Base-by-base conservation (phyloP, 768 basidiomycete species). In the Tylopilus rubrobrunneus region DNA sequence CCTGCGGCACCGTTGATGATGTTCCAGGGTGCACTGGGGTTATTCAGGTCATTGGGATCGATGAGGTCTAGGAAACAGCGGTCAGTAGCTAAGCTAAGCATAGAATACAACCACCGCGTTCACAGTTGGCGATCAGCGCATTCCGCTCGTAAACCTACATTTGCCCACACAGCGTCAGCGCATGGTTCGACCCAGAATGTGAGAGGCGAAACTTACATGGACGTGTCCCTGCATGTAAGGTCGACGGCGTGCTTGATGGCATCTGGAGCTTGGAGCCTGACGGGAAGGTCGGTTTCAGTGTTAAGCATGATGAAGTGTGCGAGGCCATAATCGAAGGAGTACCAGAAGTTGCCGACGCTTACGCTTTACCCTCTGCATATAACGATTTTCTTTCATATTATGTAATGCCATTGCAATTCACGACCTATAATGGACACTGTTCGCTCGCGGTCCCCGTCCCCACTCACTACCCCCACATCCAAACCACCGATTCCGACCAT, bases 401-500 rank as follows among this genome's bases (percentile, higher is more conserved):
- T 19, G 19, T 60, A 60, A 70, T 71, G 67, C 63, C 70, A 39
- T 53, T 66, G 60, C 63, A 65, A 61, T 53, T 67, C 69, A 63
- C 68, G 66, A 67, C 53, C 66, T 51, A 56, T 63, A 43, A 53
- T 60, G 45, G 62, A 69, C 11, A 52, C 65, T 2, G 14, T 33
- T 56, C 70, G 61, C 55, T 56, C 63, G 12, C 60, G 51, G n/a
- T 63, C 67, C 14, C 56, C 63, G 23, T 65, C 74, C 17, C 63
- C 64, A 23, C 28, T 70, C 21, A 44, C 62, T 47, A 70, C 70
- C 12, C 59, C 67, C 2, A 48, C 58, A 5, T 59, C 68, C 9
- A 71, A 71, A 44, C 55, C 67, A 7, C 68, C 67, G 28, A 59
- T 76, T 51, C 85, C 87, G 23, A 83, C 86, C 49, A 89, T 89